Conservation (phyloP, 2,329 filamentous ascomycete species). For the Sclerotinia borealis region DNA sequence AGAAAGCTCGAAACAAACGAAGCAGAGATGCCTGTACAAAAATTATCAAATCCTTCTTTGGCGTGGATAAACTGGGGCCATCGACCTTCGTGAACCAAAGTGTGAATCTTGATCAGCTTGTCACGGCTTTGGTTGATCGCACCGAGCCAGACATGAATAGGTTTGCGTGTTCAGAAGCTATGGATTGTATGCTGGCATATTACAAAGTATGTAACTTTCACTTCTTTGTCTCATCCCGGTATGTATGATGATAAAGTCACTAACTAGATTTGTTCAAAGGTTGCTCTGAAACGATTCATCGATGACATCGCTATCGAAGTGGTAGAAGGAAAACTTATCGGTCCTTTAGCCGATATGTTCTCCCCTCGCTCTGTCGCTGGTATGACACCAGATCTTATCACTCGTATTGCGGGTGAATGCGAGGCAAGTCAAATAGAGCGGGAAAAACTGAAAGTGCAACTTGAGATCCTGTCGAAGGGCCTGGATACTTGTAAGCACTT, state of each 20-base stretch:
- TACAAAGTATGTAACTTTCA: conserved; percentile 33
- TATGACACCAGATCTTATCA: conserved; percentile 35
- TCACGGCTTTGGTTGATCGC: conserved; percentile 19
- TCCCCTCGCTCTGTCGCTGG: conserved; percentile 35
- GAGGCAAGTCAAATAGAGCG: conserved; percentile 35
- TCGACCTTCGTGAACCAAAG: too few species aligned
- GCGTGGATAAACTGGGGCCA: too few species aligned
- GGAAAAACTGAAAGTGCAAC: conserved; percentile 35
- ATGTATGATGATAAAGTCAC: too few species aligned
- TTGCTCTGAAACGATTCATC: conserved; percentile 40
- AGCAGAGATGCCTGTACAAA: conserved; percentile 13
- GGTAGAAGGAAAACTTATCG: conserved; percentile 38
- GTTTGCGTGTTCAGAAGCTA: conserved; percentile 31
- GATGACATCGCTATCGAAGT: conserved; percentile 40
- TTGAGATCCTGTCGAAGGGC: conserved; percentile 36
- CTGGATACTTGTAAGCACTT: conserved; percentile 29
- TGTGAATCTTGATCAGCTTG: conserved; percentile 23
- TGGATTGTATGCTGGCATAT: conserved; percentile 38
- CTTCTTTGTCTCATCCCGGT: too few species aligned
- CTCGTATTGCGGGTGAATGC: conserved; percentile 38
- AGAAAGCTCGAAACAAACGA: conserved; percentile 17
- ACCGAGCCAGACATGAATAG: conserved; percentile 31
- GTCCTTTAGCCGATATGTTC: conserved; percentile 35
- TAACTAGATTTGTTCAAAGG: conserved; percentile 29
- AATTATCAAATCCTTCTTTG: conserved; percentile 27